A percentile compares a stretch with the other conserved stretches of the same genome.
phyloP scores from a whole-genome alignment of 768 basidiomycete genomes.

The Chalciporus piperatus region DNA sequence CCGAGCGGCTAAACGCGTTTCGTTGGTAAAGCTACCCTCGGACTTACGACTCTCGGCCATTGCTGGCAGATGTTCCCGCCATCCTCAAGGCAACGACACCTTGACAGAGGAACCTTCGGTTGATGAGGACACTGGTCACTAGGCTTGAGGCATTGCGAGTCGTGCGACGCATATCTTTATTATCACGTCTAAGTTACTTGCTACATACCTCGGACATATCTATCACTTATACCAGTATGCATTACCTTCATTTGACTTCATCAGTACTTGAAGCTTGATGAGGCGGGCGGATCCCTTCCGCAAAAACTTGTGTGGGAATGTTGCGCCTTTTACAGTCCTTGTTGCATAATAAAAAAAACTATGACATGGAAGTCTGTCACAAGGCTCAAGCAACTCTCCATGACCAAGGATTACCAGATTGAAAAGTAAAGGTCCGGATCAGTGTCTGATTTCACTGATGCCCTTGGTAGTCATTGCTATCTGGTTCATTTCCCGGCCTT shows the following conservation, averaged over 20 bases:
- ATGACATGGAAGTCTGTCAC: too few species aligned
- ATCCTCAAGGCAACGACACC: background rate
- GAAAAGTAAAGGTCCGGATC: too few species aligned
- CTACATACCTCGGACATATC: conserved; percentile 7
- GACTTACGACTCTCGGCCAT: conserved; percentile 34
- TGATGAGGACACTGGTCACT: conserved; percentile 2
- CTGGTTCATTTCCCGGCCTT: too few species aligned
- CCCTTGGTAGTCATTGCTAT: too few species aligned
- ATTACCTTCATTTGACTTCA: conserved; percentile 2
- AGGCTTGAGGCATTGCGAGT: background rate
- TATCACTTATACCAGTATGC: conserved; percentile 7
- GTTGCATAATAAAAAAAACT: too few species aligned
- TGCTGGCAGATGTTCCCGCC: conserved; percentile 14
- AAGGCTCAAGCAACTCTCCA: too few species aligned
- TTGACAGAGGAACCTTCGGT: conserved; percentile 10
- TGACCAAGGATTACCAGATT: too few species aligned
- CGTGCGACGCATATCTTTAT: conserved; percentile 4
- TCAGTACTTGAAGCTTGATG: too few species aligned
- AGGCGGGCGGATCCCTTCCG: too few species aligned
- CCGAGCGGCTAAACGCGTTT: conserved; percentile 80
- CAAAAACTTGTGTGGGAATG: too few species aligned
- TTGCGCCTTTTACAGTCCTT: too few species aligned
- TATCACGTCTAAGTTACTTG: conserved; percentile 3
- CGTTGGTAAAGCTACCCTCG: conserved; percentile 72
- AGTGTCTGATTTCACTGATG: too few species aligned